Evolutionary conservation across 2,329 filamentous ascomycete genomes (phyloP).

Genomic region (Ceratocystis lukuohia): DNA sequence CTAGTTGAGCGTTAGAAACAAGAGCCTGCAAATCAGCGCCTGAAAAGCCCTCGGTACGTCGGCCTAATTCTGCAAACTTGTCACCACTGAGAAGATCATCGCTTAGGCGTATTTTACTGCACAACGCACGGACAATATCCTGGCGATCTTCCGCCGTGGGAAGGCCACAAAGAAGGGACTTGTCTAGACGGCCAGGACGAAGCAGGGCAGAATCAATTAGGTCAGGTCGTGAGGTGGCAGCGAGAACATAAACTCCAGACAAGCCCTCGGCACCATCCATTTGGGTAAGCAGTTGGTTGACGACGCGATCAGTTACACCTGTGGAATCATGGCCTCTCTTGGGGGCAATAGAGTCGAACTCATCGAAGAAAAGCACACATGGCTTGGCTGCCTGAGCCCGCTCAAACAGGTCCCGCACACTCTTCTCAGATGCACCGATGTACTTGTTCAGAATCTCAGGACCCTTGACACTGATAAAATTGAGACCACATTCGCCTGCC

Average conservation of each 20-base stretch:
- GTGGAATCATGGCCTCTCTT: constrained; percentile 95
- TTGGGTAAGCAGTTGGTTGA: constrained; percentile 94
- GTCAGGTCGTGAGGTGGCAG: constrained; percentile 85
- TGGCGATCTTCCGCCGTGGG: constrained; percentile 65
- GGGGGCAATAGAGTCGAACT: constrained; percentile 94
- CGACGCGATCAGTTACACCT: constrained; percentile 94
- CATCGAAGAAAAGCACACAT: constrained; percentile 94
- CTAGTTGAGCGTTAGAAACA: constrained; percentile 89
- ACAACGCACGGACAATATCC: constrained; percentile 79
- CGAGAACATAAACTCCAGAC: constrained; percentile 88
- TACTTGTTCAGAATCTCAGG: constrained; percentile 99
- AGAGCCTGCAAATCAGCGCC: constrained; percentile 91
- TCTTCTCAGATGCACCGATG: constrained; percentile 94
- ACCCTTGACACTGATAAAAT: constrained; percentile 97
- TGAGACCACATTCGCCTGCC: constrained; percentile 93
- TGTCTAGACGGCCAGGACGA: constrained; percentile 82
- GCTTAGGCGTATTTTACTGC: constrained; percentile 62
- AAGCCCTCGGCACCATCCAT: constrained; percentile 98
- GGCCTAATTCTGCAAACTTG: constrained; percentile 59
- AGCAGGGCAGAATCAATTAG: constrained; percentile 89
- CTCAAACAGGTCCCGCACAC: constrained; percentile 87
- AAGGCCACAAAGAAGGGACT: constrained; percentile 83
- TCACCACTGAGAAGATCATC: constrained; percentile 46
- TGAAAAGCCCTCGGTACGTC: constrained; percentile 74
- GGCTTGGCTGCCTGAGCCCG: constrained; percentile 80